phyloP scores from a whole-genome alignment of 2,329 filamentous ascomycete genomes.

The Alternaria ethzedia region DNA sequence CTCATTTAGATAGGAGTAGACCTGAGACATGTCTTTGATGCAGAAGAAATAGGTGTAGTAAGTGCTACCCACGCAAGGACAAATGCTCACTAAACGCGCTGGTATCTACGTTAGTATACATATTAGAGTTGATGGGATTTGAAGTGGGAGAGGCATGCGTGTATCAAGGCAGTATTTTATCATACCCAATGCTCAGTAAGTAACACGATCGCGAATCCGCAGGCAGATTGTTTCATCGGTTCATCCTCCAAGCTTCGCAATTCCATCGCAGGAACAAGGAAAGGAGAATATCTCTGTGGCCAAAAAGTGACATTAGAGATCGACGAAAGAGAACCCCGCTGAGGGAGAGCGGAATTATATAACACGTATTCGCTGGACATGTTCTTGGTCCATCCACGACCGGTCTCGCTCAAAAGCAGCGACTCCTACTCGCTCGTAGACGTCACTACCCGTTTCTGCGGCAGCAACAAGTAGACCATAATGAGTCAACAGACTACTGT shows the following conservation, averaged over 20 bases:
- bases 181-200: not conserved
- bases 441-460: not conserved
- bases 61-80: no score
- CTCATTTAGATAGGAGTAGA: not conserved
- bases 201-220: not conserved
- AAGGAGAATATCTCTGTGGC: not conserved
- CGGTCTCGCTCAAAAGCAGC: not conserved
- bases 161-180: not conserved
- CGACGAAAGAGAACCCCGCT: not conserved
- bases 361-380: not conserved
- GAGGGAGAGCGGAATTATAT: not conserved
- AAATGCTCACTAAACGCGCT: no score
- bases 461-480: not conserved
- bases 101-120: not conserved
- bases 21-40: not conserved
- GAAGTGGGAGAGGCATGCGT: not conserved
- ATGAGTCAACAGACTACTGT: not conserved
- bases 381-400: not conserved
- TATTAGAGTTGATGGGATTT: not conserved
- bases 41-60: not conserved
- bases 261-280: not conserved
- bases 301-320: not conserved
- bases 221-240: not conserved
- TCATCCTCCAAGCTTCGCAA: not conserved
- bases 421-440: not conserved